Conservation (phyloP, 331 rosid species). For the Malus hybrid region DNA sequence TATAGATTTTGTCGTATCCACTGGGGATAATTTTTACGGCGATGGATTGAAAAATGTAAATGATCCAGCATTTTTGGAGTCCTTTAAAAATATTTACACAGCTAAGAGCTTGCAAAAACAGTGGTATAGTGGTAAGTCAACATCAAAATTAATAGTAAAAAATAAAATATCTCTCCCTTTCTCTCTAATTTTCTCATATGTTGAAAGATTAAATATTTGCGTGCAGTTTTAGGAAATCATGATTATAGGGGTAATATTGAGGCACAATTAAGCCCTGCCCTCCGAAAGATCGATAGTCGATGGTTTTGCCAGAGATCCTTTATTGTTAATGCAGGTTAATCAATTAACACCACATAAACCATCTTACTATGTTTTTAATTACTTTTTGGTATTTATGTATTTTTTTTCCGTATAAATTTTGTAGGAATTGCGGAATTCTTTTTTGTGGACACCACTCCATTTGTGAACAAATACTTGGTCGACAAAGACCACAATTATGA, state of each 20-base stretch:
- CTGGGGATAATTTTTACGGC: constrained; percentile 16
- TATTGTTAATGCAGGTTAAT: constrained; percentile 8
- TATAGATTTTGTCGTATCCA: constrained; percentile 17
- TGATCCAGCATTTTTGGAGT: constrained; percentile 15
- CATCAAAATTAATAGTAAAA: not conserved
- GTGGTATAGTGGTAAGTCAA: constrained; percentile 9
- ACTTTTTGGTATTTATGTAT: too few species aligned
- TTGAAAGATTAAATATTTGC: not conserved
- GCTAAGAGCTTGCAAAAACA: constrained; percentile 18
- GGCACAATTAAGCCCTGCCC: constrained; percentile 13
- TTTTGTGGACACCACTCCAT: constrained; percentile 21
- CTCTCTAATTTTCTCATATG: not conserved
- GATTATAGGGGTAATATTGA: constrained; percentile 16
- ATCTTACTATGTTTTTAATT: too few species aligned
- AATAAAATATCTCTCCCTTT: not conserved
- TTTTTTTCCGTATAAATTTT: not conserved
- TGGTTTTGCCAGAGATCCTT: constrained; percentile 22
- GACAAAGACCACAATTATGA: constrained; percentile 2
- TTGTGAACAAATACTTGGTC: not conserved
- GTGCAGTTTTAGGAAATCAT: constrained; percentile 18
- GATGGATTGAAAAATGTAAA: constrained; percentile 9
- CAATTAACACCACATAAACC: too few species aligned
- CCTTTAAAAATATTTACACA: constrained; percentile 13
- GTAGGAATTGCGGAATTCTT: constrained; percentile 18
- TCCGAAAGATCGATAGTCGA: constrained; percentile 11